A percentile compares a stretch with the other conserved stretches of the same genome.
Evolutionary conservation across 371 early-diverging fungal genomes (phyloP).

Genomic region (Mucor racemosus): DNA sequence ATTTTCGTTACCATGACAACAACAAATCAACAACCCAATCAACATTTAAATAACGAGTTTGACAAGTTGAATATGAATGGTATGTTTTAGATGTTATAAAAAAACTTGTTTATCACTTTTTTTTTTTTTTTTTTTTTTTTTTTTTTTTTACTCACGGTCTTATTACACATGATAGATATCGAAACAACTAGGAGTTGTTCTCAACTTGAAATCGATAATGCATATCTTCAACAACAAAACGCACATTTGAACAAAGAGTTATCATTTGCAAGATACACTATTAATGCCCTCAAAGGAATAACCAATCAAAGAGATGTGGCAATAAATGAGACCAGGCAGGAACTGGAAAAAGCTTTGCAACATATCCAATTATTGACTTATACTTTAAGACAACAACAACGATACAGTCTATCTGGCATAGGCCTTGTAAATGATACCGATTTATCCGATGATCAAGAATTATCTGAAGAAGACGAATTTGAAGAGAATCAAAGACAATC

Average conservation of each 20-base stretch:
- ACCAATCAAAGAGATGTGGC: conserved; percentile 42
- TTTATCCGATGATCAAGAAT: conserved; percentile 32
- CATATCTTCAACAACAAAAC: conserved; percentile 49
- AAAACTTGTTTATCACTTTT: too few relatives aligned
- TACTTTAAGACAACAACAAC: conserved; percentile 21
- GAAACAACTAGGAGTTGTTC: conserved; percentile 15
- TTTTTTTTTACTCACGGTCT: conserved; percentile 4
- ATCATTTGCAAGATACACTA: conserved; percentile 49
- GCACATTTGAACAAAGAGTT: conserved; percentile 43
- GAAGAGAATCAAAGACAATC: conserved; percentile 13
- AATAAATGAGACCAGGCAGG: conserved; percentile 51
- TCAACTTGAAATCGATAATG: conserved; percentile 49
- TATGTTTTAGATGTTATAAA: background rate
- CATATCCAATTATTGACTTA: conserved; percentile 31
- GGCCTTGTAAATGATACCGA: conserved; percentile 30
- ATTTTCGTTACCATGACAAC: background rate
- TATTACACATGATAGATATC: conserved; percentile 6
- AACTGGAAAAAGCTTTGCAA: conserved; percentile 53
- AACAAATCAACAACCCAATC: background rate
- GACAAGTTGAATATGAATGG: conserved; percentile 10
- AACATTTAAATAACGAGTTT: conserved; percentile 5
- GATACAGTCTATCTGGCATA: conserved; percentile 21
- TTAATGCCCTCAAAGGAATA: conserved; percentile 47
- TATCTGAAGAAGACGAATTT: conserved; percentile 32
- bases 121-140: background rate